Base-by-base conservation (phyloP, 805 yeast genomes). In the Wickerhamomyces sydowiorum region DNA sequence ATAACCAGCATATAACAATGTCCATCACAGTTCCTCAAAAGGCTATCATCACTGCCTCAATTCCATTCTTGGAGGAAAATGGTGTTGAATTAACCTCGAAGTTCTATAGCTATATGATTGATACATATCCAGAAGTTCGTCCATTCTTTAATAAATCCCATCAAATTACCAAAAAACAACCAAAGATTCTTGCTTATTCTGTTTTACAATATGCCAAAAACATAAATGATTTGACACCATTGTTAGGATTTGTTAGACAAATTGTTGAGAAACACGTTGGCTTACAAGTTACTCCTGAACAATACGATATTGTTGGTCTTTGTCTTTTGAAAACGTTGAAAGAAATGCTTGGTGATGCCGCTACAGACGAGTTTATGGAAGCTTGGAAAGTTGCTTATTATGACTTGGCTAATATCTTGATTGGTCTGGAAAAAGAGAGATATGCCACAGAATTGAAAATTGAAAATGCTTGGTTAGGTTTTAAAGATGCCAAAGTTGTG, bases 351-450 rank as follows among this genome's bases (percentile, higher is more conserved):
- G 86, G 86, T 5, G 65, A 61, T 20, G 70, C 67, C n/a, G 86
- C 86, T n/a, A 76, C 78, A 17, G 70, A 66, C 3, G 78, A 70
- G 33, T 75, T 83, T 41, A 50, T 80, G 36, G 69, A 64, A 21
- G 86, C 87, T 10, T 83, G 88, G 86, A 65, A 69, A 20, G 70
- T 65, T 33, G 89, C 90, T 5, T 82, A 83, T 57, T 73, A 72
- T 29, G 75, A 72, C 43, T 66, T 82, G 46, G 89, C 89, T 6
- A 70, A 77, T 42, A 58, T 78, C 9, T 66, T 82, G 48, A 82
- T 83, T 48, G 59, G 66, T 31, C 71, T 75, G 18, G 90, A 82
- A 60, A 60, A 60, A 39, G 61, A 60, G 5, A 55, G 69, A 49
- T 82, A 82, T 54, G 47, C 57, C 20, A 48, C 54, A 14, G 62